Base-by-base conservation (phyloP, 768 basidiomycete species). In the Leccinum imitatum region DNA sequence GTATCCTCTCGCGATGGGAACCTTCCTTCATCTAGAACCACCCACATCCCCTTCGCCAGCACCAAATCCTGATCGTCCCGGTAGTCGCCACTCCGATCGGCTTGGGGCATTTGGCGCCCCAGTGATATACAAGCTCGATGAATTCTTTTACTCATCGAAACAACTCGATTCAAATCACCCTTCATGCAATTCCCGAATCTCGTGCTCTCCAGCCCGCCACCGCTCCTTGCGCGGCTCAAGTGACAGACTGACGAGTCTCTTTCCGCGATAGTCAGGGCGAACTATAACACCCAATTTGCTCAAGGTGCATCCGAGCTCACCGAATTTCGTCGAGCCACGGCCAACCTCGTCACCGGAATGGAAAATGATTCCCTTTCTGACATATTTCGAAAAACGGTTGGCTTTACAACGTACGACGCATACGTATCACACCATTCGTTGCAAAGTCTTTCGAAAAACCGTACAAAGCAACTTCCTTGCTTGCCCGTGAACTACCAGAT, bases 1-100 rank as follows among this genome's bases (percentile, higher is more conserved):
- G 27, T 79, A 70, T 78, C 78, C 71, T 48, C 62, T 71, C 21
- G 59, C 67, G 66, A 81, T 74, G 73, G 73, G 73, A 56, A 74
- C 69, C 3, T 73, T 74, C 51, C 73, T 72, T 41, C 66, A 69
- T 57, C 74, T 72, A 10, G 74, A 74, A 44, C 74, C 68, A n/a
- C 74, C 73, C 14, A 73, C 69, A 14, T 73, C 72, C 5, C 72
- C 72, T 44, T 73, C 74, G 4, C 72, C 72, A 51, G 72, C 72
- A 46, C 65, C 61, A 58, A 74, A 71, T 48, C 65, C 61, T 6
- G 74, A 75, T 33, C 72, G 72, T 15, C 68, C 74, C 19, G 71
- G 67, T 39, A 73, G 71, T 58, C 73, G 73, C 47, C 74, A 74
- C 52, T 73, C 73, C 21, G 72, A 75, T 33, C 63, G 63, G 15